phyloP scores from a whole-genome alignment of 768 basidiomycete genomes.

The Termitomyces sp. region DNA sequence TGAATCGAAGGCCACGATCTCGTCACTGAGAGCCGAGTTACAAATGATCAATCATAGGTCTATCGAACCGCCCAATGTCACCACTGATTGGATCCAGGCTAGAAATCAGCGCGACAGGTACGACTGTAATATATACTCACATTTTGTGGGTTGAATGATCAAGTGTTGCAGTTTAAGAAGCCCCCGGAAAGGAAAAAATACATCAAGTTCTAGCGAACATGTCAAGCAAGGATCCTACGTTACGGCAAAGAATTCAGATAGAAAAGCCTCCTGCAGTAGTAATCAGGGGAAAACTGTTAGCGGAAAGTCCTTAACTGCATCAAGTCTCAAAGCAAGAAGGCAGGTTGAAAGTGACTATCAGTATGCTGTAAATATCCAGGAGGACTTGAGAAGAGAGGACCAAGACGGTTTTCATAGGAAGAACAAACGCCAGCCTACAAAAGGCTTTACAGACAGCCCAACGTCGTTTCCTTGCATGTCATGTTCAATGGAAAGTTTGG shows the following conservation, averaged over 20 bases:
- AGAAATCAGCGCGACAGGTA: conserved; percentile 2
- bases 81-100: background rate
- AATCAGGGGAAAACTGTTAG: background rate
- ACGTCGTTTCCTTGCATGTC: conserved; percentile 45
- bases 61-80: background rate
- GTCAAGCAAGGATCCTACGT: background rate
- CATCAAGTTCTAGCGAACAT: background rate
- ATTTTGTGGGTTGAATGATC: background rate
- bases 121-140: background rate
- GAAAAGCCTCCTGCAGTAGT: background rate
- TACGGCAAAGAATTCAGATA: background rate
- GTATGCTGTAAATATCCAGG: background rate
- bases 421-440: background rate
- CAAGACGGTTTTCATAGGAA: background rate
- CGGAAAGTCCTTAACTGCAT: background rate
- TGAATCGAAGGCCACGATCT: conserved; percentile 24
- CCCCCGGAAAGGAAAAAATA: background rate
- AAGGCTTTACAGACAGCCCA: conserved; percentile 14
- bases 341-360: background rate
- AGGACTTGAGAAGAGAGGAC: background rate
- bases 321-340: background rate
- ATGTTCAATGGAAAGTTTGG: conserved; percentile 40
- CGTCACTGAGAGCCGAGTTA: conserved; percentile 4
- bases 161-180: background rate
- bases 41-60: background rate